Evolutionary conservation across 495 filamentous ascomycete genomes (phyloP), one percentile per base, ranked within the genome.

Genomic region (Aspergillus coremiiformis): DNA sequence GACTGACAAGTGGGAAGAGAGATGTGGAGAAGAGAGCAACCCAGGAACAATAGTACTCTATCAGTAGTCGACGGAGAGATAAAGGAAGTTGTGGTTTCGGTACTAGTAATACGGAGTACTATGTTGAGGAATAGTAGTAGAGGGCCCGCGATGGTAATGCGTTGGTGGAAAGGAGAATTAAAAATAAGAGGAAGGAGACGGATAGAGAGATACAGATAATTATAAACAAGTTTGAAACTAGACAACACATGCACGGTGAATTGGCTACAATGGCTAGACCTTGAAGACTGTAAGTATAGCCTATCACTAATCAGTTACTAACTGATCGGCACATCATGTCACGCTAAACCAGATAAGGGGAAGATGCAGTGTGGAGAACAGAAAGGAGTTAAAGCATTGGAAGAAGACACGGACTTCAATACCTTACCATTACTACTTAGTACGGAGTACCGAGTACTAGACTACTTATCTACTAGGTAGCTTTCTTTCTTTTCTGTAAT

Each of bases 21-120:
- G 44, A 39, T 39, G 20, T 43, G 26, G 47, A 45, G 49, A 49
- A 44, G 44, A 51, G 51, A 47, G n/a, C 15, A 39, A 35, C 45
- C 47, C 22, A 17, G 42, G 41, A 26, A 22, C 15, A 21, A 26
- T n/a, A n/a, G n/a, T n/a, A n/a, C n/a, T n/a, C n/a, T n/a, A n/a
- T n/a, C n/a, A 10, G 27, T 14, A 30, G 11, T 21, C 41, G 2
- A 26, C 12, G 23, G 26, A 29, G 50, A 15, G 42, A 30, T 43
- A n/a, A n/a, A n/a, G n/a, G n/a, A n/a, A n/a, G n/a, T n/a, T n/a
- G n/a, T n/a, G n/a, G n/a, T n/a, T n/a, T n/a, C n/a, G n/a, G n/a
- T n/a, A n/a, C n/a, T n/a, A n/a, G n/a, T n/a, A n/a, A n/a, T n/a
- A n/a, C n/a, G n/a, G n/a, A n/a, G n/a, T n/a, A n/a, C n/a, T n/a